A percentile compares a stretch with the other conserved stretches of the same genome.
phyloP scores from a whole-genome alignment of 305 asterid genomes.

The Nicotiana rustica region DNA sequence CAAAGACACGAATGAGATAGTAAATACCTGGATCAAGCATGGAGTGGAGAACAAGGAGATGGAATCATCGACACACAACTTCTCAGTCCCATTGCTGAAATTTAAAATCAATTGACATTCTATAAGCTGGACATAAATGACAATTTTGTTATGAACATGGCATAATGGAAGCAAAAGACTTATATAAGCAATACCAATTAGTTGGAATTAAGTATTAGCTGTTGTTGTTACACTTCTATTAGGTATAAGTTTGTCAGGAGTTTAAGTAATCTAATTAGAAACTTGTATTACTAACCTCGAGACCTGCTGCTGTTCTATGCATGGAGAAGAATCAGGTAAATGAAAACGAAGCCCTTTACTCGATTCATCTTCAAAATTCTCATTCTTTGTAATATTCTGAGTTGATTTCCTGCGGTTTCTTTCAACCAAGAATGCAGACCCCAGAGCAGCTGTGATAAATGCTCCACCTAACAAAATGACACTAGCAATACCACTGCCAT shows the following conservation, averaged over 20 bases:
- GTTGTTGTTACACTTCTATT: too few relatives aligned
- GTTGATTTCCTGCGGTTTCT: slow-evolving; percentile 47
- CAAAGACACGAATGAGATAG: slow-evolving; percentile 26
- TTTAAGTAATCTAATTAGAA: neutral
- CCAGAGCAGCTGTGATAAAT: slow-evolving; percentile 50
- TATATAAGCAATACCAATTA: too few relatives aligned
- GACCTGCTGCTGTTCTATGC: neutral
- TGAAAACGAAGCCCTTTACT: slow-evolving; percentile 34
- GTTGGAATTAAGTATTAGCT: too few relatives aligned
- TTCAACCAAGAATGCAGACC: slow-evolving; percentile 50
- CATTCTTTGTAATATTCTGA: slow-evolving; percentile 35
- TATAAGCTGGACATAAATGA: neutral
- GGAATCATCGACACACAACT: slow-evolving; percentile 35
- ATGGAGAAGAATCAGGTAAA: slow-evolving; percentile 30
- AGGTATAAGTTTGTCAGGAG: neutral
- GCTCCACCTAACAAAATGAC: too few relatives aligned
- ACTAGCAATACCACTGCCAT: slow-evolving; percentile 55
- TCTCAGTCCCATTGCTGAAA: slow-evolving; percentile 49
- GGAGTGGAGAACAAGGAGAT: slow-evolving; percentile 32
- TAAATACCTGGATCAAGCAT: slow-evolving; percentile 49
- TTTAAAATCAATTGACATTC: slow-evolving; percentile 9
- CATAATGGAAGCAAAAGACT: too few relatives aligned
- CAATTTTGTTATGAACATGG: neutral
- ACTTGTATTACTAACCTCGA: slow-evolving; percentile 46
- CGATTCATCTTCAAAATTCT: slow-evolving; percentile 37